A percentile compares a stretch with the other conserved stretches of the same genome.
Evolutionary conservation across 306 rosid genomes (phyloP).

Genomic region (Vigna mungo): DNA sequence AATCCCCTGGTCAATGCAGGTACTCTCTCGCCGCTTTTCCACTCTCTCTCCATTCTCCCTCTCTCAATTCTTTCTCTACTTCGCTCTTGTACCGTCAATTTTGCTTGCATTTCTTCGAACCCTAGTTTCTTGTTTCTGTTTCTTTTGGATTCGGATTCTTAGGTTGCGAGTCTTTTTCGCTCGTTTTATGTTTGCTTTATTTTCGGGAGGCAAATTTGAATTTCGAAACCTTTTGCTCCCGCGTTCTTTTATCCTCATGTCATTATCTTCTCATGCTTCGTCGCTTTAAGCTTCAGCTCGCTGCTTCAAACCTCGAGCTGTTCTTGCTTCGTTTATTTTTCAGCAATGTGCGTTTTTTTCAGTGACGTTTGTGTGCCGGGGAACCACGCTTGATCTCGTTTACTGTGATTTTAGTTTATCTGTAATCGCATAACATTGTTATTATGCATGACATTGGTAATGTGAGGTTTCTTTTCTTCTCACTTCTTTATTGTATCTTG

Average conservation of each 20-base stretch:
- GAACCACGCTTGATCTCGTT: conserved; percentile 25
- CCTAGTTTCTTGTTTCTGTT: conserved; percentile 54
- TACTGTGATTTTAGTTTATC: not conserved
- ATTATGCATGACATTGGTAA: not conserved
- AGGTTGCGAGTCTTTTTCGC: not conserved
- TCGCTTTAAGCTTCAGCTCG: not conserved
- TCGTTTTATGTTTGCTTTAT: not conserved
- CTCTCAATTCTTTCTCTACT: conserved; percentile 25
- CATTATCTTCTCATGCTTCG: conserved; percentile 28
- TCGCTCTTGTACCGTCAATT: not conserved
- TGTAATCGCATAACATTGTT: not conserved
- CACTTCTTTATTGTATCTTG: not conserved
- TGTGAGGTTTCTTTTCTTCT: not conserved
- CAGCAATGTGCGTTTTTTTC: conserved; percentile 35
- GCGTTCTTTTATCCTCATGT: conserved; percentile 13
- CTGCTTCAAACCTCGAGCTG: conserved; percentile 28
- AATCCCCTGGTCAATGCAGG: conserved; percentile 74
- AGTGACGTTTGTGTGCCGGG: conserved; percentile 18
- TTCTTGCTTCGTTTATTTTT: conserved; percentile 33
- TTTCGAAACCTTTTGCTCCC: conserved; percentile 16
- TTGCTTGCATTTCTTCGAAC: conserved; percentile 46
- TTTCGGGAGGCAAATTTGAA: not conserved
- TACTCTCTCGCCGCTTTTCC: conserved; percentile 40
- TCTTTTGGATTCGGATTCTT: conserved; percentile 38
- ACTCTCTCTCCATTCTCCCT: conserved; percentile 19